A percentile compares a stretch with the other conserved stretches of the same genome.
Conservation (phyloP, 2,329 filamentous ascomycete species). For the Sarocladium brachiariae region DNA sequence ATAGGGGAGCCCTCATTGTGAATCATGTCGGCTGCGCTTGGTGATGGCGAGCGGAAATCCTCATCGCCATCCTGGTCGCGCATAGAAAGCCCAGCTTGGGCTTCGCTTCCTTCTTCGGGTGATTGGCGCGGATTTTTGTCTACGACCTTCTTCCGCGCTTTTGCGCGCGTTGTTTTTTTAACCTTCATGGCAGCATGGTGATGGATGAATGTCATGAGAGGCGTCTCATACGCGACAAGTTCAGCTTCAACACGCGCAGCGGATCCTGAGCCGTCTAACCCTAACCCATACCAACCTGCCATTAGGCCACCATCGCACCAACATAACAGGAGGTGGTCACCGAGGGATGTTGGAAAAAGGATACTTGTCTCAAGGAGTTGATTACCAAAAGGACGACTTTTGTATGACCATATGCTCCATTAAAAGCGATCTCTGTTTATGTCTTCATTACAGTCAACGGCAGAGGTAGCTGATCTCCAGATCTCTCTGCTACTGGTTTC, state of each 20-base stretch:
- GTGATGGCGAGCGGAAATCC: not conserved
- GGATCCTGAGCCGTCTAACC: slow-evolving; percentile 5
- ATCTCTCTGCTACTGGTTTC: too few species aligned
- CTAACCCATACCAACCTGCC: not conserved
- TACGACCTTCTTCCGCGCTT: not conserved
- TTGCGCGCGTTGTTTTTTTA: not conserved
- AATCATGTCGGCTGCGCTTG: not conserved
- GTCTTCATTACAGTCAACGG: too few species aligned
- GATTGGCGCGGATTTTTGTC: not conserved
- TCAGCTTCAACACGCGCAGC: too few species aligned
- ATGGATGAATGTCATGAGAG: not conserved
- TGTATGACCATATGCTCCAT: too few species aligned
- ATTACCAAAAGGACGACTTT: too few species aligned
- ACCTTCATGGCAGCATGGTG: not conserved
- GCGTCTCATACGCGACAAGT: not conserved
- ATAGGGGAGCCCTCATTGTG: not conserved
- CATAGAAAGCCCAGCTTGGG: not conserved
- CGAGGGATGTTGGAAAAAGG: too few species aligned
- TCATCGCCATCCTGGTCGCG: not conserved
- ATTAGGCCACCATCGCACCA: not conserved
- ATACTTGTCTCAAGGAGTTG: too few species aligned
- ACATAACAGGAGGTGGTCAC: too few species aligned
- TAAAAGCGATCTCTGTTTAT: too few species aligned
- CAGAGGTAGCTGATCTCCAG: too few species aligned
- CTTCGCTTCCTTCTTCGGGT: not conserved